These are phyloP conservation scores for Fragaria vesca DNA, from an alignment of 306 rosid genomes.

Conservation along the genomic window DNA sequence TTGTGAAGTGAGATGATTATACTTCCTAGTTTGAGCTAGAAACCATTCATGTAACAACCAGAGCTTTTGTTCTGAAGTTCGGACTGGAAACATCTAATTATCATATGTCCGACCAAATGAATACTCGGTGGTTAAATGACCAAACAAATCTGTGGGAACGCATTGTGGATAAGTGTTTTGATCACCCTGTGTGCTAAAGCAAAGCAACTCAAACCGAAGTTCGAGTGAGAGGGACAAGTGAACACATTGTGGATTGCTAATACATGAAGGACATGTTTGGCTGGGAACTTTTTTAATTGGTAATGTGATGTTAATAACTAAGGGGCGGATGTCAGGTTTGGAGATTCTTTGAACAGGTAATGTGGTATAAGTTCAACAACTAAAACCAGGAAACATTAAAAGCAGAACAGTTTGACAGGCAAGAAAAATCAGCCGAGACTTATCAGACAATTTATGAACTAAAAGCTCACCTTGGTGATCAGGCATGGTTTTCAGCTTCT, in stretches of 20 bases:
- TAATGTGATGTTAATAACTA: neutral
- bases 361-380: neutral
- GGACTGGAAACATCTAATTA: neutral
- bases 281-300: conserved; percentile 2
- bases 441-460: neutral
- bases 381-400: neutral
- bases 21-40: neutral
- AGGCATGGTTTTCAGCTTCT: conserved; percentile 47
- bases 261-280: neutral
- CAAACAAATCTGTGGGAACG: conserved; percentile 11
- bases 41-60: neutral
- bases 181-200: neutral
- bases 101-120: conserved; percentile 18
- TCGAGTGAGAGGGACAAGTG: no score
- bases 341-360: neutral
- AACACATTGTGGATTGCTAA: neutral
- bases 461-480: conserved; percentile 56
- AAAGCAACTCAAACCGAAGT: no score
- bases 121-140: conserved; percentile 15
- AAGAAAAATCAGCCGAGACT: neutral
- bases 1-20: neutral
- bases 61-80: neutral
- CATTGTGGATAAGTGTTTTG: neutral
- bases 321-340: neutral
- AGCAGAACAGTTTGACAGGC: neutral